Conservation (phyloP, 169 alveolate species). For the Eimeria brunetti region DNA sequence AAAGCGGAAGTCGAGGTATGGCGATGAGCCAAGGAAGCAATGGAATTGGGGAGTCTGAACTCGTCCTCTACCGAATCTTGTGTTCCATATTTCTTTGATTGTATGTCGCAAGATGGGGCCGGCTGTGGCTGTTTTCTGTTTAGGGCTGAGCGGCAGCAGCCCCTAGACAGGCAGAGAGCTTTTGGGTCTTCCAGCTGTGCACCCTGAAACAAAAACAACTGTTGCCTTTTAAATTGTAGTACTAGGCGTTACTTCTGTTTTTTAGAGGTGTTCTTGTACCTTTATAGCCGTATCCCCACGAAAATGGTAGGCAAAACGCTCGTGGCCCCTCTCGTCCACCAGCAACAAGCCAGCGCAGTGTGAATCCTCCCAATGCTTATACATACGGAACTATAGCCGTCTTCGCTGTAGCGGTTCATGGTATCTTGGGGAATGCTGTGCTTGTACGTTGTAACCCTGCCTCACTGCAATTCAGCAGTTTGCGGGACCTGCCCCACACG, state of each 20-base stretch:
- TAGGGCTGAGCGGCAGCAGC: constrained; percentile 77
- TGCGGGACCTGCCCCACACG: constrained; percentile 23
- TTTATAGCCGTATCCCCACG: neutral
- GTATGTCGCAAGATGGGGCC: constrained; percentile 51
- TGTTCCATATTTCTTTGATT: neutral
- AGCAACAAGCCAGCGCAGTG: neutral
- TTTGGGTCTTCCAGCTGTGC: constrained; percentile 41
- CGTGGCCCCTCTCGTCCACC: neutral
- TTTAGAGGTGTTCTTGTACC: constrained; percentile 9
- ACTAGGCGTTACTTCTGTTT: neutral
- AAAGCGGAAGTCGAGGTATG: constrained; percentile 48
- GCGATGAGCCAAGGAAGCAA: constrained; percentile 40
- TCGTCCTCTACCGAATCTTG: constrained; percentile 10
- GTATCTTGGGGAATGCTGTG: neutral
- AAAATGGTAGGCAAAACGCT: constrained; percentile 25
- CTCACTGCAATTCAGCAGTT: neutral
- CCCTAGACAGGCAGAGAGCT: constrained; percentile 40
- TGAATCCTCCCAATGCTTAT: neutral
- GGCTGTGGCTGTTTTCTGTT: constrained; percentile 51
- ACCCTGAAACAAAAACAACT: neutral
- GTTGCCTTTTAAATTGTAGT: neutral
- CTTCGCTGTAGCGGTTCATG: neutral
- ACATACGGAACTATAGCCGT: neutral
- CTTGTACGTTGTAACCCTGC: neutral
- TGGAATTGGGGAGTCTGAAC: neutral